These are phyloP conservation scores for Wallemia mellicola DNA, from an alignment of 1,284 basidiomycete genomes.

Conservation along the genomic window DNA sequence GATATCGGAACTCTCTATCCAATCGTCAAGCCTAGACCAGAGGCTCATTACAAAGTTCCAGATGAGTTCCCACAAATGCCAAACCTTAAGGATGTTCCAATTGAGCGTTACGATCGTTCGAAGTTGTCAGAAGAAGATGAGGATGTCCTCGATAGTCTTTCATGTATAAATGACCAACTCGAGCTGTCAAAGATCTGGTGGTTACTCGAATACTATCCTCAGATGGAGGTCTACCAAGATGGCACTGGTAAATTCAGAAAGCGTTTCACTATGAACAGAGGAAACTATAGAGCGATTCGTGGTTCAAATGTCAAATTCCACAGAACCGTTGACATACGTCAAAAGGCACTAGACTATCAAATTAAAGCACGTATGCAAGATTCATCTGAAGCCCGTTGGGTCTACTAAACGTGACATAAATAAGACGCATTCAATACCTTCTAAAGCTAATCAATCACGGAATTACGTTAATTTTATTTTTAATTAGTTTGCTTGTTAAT, in stretches of 20 bases:
- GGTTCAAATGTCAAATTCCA: constrained; percentile 4
- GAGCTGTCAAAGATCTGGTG: constrained; percentile 4
- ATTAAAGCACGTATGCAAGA: constrained; percentile 2
- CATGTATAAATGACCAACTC: constrained; percentile 6
- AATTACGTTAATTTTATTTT: no score
- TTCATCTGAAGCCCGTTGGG: background rate
- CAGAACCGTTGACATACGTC: constrained; percentile 4
- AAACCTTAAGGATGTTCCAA: background rate
- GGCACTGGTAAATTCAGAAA: background rate
- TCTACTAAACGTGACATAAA: background rate
- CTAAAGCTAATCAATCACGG: no score
- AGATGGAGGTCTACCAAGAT: background rate
- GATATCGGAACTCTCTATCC: constrained; percentile 7
- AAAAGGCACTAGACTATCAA: constrained; percentile 3
- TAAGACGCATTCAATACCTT: background rate
- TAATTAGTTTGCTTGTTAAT: no score
- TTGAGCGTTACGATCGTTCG: background rate
- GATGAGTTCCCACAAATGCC: background rate
- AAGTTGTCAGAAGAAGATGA: background rate
- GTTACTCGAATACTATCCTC: constrained; percentile 4
- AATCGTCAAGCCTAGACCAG: constrained; percentile 1
- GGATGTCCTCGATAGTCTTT: background rate
- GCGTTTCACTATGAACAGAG: constrained; percentile 3
- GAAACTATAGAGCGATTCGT: constrained; percentile 5
- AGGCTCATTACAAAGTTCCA: background rate